These are phyloP conservation scores for Nevesoporus exiguus DNA, from an alignment of 768 basidiomycete genomes.

Conservation along the genomic window DNA sequence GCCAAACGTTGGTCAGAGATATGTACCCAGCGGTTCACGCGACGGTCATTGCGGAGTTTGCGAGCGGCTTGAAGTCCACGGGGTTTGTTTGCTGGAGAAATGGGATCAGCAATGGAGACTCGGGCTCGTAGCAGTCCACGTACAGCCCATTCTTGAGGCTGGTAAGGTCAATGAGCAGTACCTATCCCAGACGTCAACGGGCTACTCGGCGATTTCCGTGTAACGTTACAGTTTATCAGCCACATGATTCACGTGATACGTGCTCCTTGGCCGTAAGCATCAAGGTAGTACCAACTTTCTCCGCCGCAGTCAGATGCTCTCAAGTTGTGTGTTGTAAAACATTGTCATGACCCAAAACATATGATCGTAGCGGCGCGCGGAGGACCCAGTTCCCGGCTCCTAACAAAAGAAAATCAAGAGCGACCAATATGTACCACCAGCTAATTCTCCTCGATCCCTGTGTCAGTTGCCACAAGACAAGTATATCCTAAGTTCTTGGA, in stretches of 20 bases:
- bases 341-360: too few relatives aligned
- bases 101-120: slow-evolving; percentile 7
- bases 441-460: too few relatives aligned
- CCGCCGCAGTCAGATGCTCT: too few relatives aligned
- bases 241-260: slow-evolving; percentile 22
- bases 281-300: too few relatives aligned
- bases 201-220: slow-evolving; percentile 30
- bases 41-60: slow-evolving; percentile 91
- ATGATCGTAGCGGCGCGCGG: too few relatives aligned
- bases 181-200: slow-evolving; percentile 4
- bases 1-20: slow-evolving; percentile 4
- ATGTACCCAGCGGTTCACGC: slow-evolving; percentile 95
- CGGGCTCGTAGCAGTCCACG: slow-evolving; percentile 35
- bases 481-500: too few relatives aligned
- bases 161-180: slow-evolving; percentile 43
- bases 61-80: slow-evolving; percentile 98
- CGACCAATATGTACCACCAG: too few relatives aligned
- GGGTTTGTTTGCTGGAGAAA: slow-evolving; percentile 86
- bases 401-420: too few relatives aligned
- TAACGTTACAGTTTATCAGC: slow-evolving; percentile 43
- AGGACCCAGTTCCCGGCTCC: too few relatives aligned
- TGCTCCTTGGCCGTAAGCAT: too few relatives aligned
- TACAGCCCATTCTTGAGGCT: slow-evolving; percentile 83
- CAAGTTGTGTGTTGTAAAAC: too few relatives aligned
- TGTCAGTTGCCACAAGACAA: too few relatives aligned